These are phyloP conservation scores for Talaromyces sp. DNA, from an alignment of 2,329 filamentous ascomycete genomes.

Conservation along the genomic window DNA sequence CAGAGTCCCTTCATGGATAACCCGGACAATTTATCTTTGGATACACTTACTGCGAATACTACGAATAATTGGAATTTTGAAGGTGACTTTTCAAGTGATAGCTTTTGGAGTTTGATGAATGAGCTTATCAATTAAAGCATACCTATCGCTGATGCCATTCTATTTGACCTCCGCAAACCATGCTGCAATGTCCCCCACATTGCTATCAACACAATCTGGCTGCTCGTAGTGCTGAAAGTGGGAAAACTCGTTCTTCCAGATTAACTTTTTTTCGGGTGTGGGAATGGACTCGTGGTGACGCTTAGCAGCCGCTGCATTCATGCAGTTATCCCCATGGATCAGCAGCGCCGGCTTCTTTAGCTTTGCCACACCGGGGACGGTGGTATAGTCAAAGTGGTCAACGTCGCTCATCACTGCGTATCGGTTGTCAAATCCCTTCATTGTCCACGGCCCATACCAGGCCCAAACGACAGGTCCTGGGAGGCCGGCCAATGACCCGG, in stretches of 20 bases:
- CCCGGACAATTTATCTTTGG: background rate
- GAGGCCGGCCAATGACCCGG: conserved; percentile 21
- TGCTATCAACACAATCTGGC: conserved; percentile 22
- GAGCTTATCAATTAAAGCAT: conserved; percentile 7
- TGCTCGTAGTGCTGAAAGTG: conserved; percentile 26
- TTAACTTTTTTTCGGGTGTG: conserved; percentile 22
- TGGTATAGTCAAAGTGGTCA: conserved; percentile 26
- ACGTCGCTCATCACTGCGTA: conserved; percentile 28
- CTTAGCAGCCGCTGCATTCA: conserved; percentile 25
- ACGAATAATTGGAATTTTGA: conserved; percentile 10
- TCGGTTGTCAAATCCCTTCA: conserved; percentile 25
- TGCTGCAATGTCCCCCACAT: conserved; percentile 22
- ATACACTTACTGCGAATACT: background rate
- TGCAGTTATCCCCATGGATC: conserved; percentile 27
- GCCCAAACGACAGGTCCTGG: conserved; percentile 25
- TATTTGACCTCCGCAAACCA: conserved; percentile 20
- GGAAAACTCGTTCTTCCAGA: conserved; percentile 25
- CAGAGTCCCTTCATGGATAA: background rate
- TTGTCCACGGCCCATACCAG: conserved; percentile 26
- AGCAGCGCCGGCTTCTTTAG: conserved; percentile 23
- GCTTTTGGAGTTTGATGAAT: conserved; percentile 17
- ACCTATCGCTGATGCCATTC: background rate
- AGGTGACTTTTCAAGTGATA: conserved; percentile 12
- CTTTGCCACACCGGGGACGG: conserved; percentile 23
- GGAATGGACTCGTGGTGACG: conserved; percentile 22